Evolutionary conservation across 2,329 filamentous ascomycete species (phyloP), one percentile per base, ranked within the genome.

Genomic region (Pseudogymnoascus sp.): DNA sequence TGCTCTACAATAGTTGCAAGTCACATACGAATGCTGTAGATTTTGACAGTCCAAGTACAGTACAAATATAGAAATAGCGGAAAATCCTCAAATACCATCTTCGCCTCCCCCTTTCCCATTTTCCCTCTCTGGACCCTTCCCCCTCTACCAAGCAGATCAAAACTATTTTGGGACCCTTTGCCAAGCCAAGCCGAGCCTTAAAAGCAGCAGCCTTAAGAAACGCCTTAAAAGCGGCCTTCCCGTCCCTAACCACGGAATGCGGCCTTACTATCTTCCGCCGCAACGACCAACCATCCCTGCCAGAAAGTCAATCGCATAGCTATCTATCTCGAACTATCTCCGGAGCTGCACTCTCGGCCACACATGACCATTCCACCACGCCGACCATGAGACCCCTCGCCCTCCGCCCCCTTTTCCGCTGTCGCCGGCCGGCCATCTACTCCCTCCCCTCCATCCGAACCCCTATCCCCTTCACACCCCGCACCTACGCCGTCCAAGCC

Each of bases 401-500:
- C 56, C 56, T 35, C 24, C 56, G 56, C 29, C 56, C 31, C 56
- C 56, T 35, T 29, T 29, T 35, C 56, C 56, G 31, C 29, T 40
- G 19, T 29, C 56, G 31, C 56, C 56, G 31, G 44, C 24, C 44
- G 24, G 44, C 24, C 44, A 47, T 26, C 59, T 19, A 3, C n/a
- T 61, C 31, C 29, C 38, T 33, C 31, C 31, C 37, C 24, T 24
- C 14, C 14, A 66, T 72, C 62, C 68, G 66, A 42, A 67, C 66
- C 63, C 50, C 63, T 68, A 62, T 66, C 59, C 40, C 65, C 67
- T 62, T 37, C 26, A n/a, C 33, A 37, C 74, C 77, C 64, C 81
- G 89, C 64, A 78, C 76, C 64, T 96, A 95, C 76, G 93, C 93
- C 61, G 84, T 90, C 64, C 88, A 92, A 76, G 82, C 90, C 19